phyloP scores from a whole-genome alignment of 176 grass and related monocot genomes.

The Aegilops longissima region DNA sequence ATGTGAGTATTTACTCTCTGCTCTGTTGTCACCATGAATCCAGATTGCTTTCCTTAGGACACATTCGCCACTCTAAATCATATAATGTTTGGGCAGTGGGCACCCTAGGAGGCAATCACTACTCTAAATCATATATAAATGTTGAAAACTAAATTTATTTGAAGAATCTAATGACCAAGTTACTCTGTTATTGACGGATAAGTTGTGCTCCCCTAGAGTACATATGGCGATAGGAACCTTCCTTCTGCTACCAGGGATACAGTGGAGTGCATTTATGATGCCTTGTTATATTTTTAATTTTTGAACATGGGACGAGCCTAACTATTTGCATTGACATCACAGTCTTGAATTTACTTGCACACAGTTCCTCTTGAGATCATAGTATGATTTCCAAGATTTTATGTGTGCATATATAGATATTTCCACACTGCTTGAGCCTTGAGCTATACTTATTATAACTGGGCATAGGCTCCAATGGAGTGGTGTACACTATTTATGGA shows the following conservation, averaged over 20 bases:
- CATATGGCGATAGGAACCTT: neutral
- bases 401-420: constrained; percentile 46
- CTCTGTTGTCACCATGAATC: neutral
- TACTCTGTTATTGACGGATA: neutral
- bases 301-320: neutral
- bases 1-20: constrained; percentile 45
- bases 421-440: constrained; percentile 53
- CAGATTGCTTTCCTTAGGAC: neutral
- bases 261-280: neutral
- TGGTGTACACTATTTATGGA: constrained; percentile 8
- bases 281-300: neutral
- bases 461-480: constrained; percentile 41
- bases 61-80: neutral
- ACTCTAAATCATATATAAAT: neutral
- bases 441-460: constrained; percentile 32
- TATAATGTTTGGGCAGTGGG: neutral
- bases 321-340: neutral
- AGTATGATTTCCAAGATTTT: constrained; percentile 44
- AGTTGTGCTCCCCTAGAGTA: neutral
- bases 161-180: neutral
- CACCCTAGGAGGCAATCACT: neutral
- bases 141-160: neutral
- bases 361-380: constrained; percentile 44
- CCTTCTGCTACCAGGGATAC: neutral
- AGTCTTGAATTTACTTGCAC: constrained; percentile 25